phyloP scores from a whole-genome alignment of 495 filamentous ascomycete genomes.

The Penicillium lividum region DNA sequence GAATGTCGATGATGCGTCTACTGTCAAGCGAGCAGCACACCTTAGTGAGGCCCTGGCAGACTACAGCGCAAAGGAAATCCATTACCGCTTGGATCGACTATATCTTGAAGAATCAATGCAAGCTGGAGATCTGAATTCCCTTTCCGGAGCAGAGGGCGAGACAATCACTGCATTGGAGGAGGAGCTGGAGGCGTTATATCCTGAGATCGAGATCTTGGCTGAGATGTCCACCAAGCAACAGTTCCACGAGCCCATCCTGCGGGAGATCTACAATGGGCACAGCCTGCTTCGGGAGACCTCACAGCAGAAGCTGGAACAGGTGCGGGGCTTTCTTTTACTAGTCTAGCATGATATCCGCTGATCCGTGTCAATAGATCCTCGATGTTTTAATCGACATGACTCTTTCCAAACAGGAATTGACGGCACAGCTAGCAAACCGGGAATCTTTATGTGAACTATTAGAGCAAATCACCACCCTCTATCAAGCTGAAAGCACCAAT shows the following conservation, averaged over 20 bases:
- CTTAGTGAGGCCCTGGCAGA: slow-evolving; percentile 33
- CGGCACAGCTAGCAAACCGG: slow-evolving; percentile 31
- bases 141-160: slow-evolving; percentile 11
- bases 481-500: slow-evolving; percentile 34
- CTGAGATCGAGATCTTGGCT: slow-evolving; percentile 62
- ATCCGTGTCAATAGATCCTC: slow-evolving; percentile 27
- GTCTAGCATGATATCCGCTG: slow-evolving; percentile 8
- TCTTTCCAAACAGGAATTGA: slow-evolving; percentile 32
- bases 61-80: slow-evolving; percentile 41
- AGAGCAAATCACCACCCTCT: slow-evolving; percentile 34
- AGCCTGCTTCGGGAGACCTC: slow-evolving; percentile 32
- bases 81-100: slow-evolving; percentile 45
- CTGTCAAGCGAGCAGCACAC: slow-evolving; percentile 29
- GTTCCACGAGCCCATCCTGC: slow-evolving; percentile 57
- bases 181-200: slow-evolving; percentile 62
- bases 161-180: slow-evolving; percentile 47
- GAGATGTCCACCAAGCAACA: slow-evolving; percentile 64
- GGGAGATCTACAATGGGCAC: slow-evolving; percentile 37
- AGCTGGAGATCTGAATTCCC: not conserved
- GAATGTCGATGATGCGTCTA: slow-evolving; percentile 31
- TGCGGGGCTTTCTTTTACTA: slow-evolving; percentile 17
- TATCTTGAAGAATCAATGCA: slow-evolving; percentile 38
- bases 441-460: slow-evolving; percentile 41
- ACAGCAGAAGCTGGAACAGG: slow-evolving; percentile 38
- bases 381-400: slow-evolving; percentile 41